Base-by-base conservation (phyloP, 306 rosid species). In the Acacia acuminata region DNA sequence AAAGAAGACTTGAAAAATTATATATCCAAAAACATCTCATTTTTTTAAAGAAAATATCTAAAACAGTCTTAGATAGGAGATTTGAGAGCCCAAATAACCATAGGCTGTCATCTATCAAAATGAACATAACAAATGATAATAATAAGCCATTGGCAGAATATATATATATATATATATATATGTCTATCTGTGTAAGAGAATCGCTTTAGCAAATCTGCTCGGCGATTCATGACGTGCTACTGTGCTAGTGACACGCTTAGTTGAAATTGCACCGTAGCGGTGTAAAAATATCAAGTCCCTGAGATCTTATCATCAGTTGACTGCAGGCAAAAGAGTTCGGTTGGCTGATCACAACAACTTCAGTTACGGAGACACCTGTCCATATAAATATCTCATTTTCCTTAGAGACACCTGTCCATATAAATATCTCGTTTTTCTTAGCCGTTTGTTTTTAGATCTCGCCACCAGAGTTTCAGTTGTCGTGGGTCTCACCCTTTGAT, bases 371-470 rank as follows among this genome's bases (percentile, higher is more conserved):
- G 4, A 56, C 63, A 2, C 27, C 63, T 20, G 8, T 56, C 27
- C 63, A 1, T n/a, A 56, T 56, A 56, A 56, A 73, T 25, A 27
- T 7, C 43, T 25, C 43, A 0, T 50, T 47, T 48, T 73, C 43
- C 22, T 34, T 3, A 19, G 14, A 7, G 4, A 56, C 63, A 2
- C 27, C 63, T 20, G 8, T 56, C 27, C 63, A 1, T n/a, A 56
- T 56, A 56, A 56, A 73, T 25, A 27, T 7, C 43, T 25, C 43
- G 0, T 50, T 47, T 48, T 73, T 61, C 22, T 34, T 3, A 2
- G 77, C 63, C 77, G 16, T 47, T 73, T 27, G 77, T 47, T 48
- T 70, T 48, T 20, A 25, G 24, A 73, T 73, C 45, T 58, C 13
- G 77, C 77, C 63, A 27, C 10, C 63, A 19, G 77, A 30, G 16